These are phyloP conservation scores for Paspalum vaginatum DNA, from an alignment of 176 grass and related monocot species.

Conservation along the genomic window DNA sequence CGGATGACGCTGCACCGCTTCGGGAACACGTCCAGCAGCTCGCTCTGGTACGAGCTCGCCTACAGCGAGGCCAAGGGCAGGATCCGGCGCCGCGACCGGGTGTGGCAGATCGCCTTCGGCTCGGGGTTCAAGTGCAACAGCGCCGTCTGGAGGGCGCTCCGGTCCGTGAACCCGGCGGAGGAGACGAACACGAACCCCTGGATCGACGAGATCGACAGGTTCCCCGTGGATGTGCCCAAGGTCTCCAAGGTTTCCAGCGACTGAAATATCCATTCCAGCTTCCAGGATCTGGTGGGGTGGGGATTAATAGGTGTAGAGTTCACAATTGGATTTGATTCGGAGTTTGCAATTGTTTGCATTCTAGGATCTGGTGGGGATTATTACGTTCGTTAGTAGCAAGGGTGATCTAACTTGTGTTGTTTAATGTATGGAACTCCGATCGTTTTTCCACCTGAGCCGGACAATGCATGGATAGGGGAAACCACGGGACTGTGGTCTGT, in stretches of 20 bases:
- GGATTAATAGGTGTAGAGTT: too few species aligned
- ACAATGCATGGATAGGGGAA: too few species aligned
- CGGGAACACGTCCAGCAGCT: slow-evolving; percentile 93
- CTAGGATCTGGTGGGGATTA: too few species aligned
- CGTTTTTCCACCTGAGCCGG: too few species aligned
- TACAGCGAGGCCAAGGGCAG: slow-evolving; percentile 86
- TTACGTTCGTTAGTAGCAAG: too few species aligned
- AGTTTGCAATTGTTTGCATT: too few species aligned
- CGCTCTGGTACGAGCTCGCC: slow-evolving; percentile 85
- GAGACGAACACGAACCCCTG: slow-evolving; percentile 82
- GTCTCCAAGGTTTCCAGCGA: slow-evolving; percentile 37
- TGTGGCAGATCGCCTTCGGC: slow-evolving; percentile 93
- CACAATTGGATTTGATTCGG: too few species aligned
- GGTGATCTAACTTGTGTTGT: too few species aligned
- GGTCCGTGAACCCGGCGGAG: slow-evolving; percentile 58
- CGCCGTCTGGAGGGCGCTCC: slow-evolving; percentile 78
- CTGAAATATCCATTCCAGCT: not conserved
- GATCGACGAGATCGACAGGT: slow-evolving; percentile 83
- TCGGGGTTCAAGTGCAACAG: slow-evolving; percentile 96
- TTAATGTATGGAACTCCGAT: too few species aligned
- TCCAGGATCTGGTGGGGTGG: too few species aligned
- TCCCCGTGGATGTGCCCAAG: slow-evolving; percentile 68
- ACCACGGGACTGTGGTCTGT: too few species aligned
- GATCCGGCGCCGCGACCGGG: slow-evolving; percentile 60
- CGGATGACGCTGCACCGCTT: slow-evolving; percentile 86